Conservation (phyloP, 768 basidiomycete genomes). For the Termitomyces sp. region DNA sequence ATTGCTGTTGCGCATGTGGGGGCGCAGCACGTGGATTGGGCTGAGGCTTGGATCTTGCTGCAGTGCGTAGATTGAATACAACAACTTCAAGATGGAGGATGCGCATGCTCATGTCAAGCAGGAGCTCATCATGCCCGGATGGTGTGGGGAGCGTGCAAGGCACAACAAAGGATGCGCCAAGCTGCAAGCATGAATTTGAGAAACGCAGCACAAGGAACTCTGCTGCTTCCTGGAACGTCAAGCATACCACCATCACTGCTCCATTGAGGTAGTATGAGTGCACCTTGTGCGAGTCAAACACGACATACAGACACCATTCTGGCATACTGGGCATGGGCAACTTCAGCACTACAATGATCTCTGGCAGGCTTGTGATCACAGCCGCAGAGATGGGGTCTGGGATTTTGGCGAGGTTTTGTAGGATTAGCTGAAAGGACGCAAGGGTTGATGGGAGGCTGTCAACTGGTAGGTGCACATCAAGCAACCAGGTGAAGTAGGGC, state of each 20-base stretch:
- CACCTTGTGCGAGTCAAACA: neutral
- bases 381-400: neutral
- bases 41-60: too few relatives aligned
- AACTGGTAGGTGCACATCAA: neutral
- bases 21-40: too few relatives aligned
- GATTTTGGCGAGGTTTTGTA: neutral
- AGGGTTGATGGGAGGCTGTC: neutral
- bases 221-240: neutral
- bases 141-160: neutral
- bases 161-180: neutral
- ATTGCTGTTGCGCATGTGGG: too few relatives aligned
- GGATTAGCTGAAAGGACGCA: neutral
- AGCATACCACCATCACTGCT: neutral
- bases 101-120: neutral
- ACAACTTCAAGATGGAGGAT: neutral
- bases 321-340: neutral
- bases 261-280: neutral
- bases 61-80: too few relatives aligned
- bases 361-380: neutral
- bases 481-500: neutral
- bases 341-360: neutral
- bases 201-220: neutral
- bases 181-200: rapidly evolving
- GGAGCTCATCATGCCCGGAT: neutral
- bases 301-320: neutral